Conservation (phyloP, 257 asterid species). For the Solanum arcanum region DNA sequence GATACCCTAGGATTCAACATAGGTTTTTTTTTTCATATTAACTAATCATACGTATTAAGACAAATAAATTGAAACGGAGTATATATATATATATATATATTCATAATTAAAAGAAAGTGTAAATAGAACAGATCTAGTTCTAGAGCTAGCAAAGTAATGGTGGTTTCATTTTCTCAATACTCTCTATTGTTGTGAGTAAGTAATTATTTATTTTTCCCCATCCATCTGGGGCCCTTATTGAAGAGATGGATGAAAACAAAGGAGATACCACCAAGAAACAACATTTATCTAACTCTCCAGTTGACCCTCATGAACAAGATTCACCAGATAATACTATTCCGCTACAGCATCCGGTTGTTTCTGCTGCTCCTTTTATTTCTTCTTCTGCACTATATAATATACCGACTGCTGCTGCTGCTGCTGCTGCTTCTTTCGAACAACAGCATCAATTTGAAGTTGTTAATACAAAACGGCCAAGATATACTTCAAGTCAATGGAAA, state of each 20-base stretch:
- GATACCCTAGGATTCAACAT: conserved; percentile 7
- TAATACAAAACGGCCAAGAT: conserved; percentile 27
- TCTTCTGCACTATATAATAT: conserved; percentile 6
- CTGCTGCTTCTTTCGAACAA: conserved; percentile 7
- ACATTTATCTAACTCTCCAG: conserved; percentile 20
- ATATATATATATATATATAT: not conserved
- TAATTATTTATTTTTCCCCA: not conserved
- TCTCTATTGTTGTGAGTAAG: not conserved
- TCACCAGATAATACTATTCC: conserved; percentile 2
- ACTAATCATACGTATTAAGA: not conserved
- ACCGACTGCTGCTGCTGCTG: not conserved
- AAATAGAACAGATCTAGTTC: conserved; percentile 2
- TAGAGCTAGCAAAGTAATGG: conserved; percentile 9
- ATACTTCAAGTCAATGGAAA: conserved; percentile 33
- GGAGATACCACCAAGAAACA: conserved; percentile 22
- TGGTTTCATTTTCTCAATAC: not conserved
- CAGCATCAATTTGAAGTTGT: conserved; percentile 13
- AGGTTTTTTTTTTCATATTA: not conserved
- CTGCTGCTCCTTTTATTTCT: conserved; percentile 11
- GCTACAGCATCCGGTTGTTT: not conserved
- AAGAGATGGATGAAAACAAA: conserved; percentile 24
- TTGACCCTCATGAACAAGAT: conserved; percentile 16
- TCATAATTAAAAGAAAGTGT: not conserved
- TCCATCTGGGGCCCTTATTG: not conserved
- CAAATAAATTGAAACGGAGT: not conserved